Percentiles rank a stretch among this genome's conserved stretches.
Conservation (phyloP, 2,329 filamentous ascomycete species). For the Cladorrhinum sp. region DNA sequence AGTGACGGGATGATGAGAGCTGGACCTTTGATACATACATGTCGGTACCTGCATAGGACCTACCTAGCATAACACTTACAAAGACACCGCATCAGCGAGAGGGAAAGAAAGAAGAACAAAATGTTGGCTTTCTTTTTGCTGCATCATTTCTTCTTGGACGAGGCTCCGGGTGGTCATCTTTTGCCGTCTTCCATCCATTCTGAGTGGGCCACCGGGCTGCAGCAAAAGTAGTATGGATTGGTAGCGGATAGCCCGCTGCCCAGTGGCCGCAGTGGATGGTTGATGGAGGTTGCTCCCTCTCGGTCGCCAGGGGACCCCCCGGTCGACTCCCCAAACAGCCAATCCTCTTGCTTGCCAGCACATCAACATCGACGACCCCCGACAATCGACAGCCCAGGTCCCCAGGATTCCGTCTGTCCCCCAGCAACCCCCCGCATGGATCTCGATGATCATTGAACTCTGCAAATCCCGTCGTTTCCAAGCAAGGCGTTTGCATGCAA, state of each 20-base stretch:
- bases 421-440: conserved; percentile 42
- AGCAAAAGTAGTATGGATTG: background rate
- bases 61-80: no score
- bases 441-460: conserved; percentile 38
- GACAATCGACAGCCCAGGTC: conserved; percentile 28
- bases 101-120: background rate
- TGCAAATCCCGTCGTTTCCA: conserved; percentile 38
- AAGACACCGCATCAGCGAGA: background rate
- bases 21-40: background rate
- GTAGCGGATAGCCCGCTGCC: background rate
- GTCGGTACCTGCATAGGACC: no score
- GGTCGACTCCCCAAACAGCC: conserved; percentile 24
- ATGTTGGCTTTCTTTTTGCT: background rate
- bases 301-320: conserved; percentile 15
- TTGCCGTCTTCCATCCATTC: no score
- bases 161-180: conserved; percentile 1
- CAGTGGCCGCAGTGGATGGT: conserved; percentile 5
- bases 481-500: conserved; percentile 22
- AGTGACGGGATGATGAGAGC: background rate
- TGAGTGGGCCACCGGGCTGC: conserved; percentile 10
- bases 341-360: conserved; percentile 41
- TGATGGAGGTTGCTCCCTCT: conserved; percentile 13
- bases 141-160: background rate
- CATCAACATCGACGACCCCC: conserved; percentile 45
- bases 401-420: conserved; percentile 7